Evolutionary conservation across 257 asterid genomes (phyloP), one percentile per base, ranked within the genome.

Genomic region (Ligustrum vulgare): DNA sequence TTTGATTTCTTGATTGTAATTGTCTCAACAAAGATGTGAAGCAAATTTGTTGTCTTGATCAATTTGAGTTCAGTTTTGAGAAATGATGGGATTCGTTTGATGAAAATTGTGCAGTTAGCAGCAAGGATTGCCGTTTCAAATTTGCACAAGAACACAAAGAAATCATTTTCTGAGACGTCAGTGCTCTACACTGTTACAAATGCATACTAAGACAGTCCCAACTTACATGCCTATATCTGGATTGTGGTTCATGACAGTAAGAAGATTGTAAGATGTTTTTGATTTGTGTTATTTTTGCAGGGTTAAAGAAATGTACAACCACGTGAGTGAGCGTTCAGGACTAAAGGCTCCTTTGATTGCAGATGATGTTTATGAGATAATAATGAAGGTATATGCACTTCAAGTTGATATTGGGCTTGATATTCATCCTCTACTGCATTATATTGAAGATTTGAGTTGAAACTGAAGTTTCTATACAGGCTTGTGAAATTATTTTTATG

Each of bases 71-170:
- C 3, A 60, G 25, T 23, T 6, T 8, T 58, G 12, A 23, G 16
- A 58, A 10, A 3, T 47, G 20, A 60, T 51, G 39, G 23, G 25
- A 47, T 36, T 75, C 41, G 39, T 70, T 12, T 45, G 28, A 25
- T 71, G 20, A 60, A 65, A 70, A 62, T 23, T 31, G 3, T 75
- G 77, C 90, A 94, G 99, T 80, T 94, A 90, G 99, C 99, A 60
- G 99, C 99, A 36, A 89, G 99, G 91, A 93, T 94, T 87, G 98
- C 97, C 18, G 98, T 94, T 77, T 94, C 99, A 9, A 93, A 94
- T 86, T 93, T 94, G 67, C 99, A 94, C 84, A 94, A 93, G 86
- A 94, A 87, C 78, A 94, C 99, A 0, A 93, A 93, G 91, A 91
- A 94, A 73, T 94, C 92, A 2, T 94, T 94, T 86, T 94, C 99